phyloP scores from a whole-genome alignment of 2,329 filamentous ascomycete genomes.

The Dactylonectria macrodidyma region DNA sequence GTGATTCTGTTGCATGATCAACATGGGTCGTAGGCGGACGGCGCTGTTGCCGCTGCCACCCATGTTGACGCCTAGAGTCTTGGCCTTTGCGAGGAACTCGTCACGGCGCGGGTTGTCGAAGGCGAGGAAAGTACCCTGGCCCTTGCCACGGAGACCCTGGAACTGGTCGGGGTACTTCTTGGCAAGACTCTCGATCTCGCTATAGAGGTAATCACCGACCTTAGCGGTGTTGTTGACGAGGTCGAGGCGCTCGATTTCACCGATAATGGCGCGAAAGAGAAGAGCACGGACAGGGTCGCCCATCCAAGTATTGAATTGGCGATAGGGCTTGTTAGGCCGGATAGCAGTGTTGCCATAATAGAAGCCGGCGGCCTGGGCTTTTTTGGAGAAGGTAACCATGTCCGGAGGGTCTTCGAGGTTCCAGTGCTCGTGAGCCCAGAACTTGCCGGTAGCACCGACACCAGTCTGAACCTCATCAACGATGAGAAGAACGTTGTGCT shows the following conservation, averaged over 20 bases:
- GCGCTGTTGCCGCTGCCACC: slow-evolving; percentile 84
- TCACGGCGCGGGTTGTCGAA: slow-evolving; percentile 89
- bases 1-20: slow-evolving; percentile 93
- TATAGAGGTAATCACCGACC: slow-evolving; percentile 85
- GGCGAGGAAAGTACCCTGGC: slow-evolving; percentile 92
- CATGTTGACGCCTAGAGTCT: slow-evolving; percentile 87
- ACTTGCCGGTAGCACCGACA: slow-evolving; percentile 91
- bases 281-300: slow-evolving; percentile 89
- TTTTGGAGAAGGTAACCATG: slow-evolving; percentile 96
- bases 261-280: slow-evolving; percentile 87
- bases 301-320: slow-evolving; percentile 99
- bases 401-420: slow-evolving; percentile 83
- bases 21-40: slow-evolving; percentile 88
- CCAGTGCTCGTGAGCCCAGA: slow-evolving; percentile 99
- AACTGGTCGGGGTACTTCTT: slow-evolving; percentile 83
- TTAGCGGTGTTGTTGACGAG: slow-evolving; percentile 85
- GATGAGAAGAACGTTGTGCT: slow-evolving; percentile 86
- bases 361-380: slow-evolving; percentile 94
- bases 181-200: slow-evolving; percentile 77
- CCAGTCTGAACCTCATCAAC: slow-evolving; percentile 96
- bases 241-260: slow-evolving; percentile 82
- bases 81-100: slow-evolving; percentile 83
- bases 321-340: slow-evolving; percentile 92
- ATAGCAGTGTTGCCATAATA: slow-evolving; percentile 88
- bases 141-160: slow-evolving; percentile 87